These are phyloP conservation scores for Drechslerella coelobrocha DNA, from an alignment of 2,329 filamentous ascomycete genomes.

Conservation along the genomic window DNA sequence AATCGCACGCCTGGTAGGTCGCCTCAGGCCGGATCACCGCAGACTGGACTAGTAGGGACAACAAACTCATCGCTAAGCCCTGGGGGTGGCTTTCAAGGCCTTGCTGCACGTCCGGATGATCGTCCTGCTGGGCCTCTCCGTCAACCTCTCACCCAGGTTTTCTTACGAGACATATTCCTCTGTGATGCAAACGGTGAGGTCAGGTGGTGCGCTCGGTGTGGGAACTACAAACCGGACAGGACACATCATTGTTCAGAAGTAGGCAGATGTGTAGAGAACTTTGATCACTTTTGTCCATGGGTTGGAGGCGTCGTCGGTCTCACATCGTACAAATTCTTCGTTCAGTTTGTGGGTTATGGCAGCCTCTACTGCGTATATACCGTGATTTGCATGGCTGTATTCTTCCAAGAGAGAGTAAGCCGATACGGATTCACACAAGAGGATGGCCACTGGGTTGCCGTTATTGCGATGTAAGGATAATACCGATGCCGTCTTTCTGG, in stretches of 20 bases:
- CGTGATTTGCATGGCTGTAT: constrained; percentile 32
- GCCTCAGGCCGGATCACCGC: constrained; percentile 11
- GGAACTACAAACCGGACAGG: constrained; percentile 85
- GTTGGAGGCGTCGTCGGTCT: constrained; percentile 90
- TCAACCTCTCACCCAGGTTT: constrained; percentile 75
- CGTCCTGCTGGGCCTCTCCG: constrained; percentile 56
- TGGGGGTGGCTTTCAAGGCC: constrained; percentile 17
- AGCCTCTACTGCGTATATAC: constrained; percentile 41
- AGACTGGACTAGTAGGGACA: not conserved
- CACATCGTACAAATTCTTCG: constrained; percentile 60
- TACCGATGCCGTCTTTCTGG: not conserved
- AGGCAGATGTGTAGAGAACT: constrained; percentile 80
- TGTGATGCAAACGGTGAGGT: constrained; percentile 83
- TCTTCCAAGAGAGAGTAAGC: constrained; percentile 34
- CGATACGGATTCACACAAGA: constrained; percentile 25
- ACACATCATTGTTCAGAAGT: constrained; percentile 85
- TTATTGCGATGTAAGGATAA: constrained; percentile 39
- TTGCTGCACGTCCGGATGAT: constrained; percentile 24
- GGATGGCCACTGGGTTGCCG: constrained; percentile 45
- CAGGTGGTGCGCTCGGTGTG: constrained; percentile 82
- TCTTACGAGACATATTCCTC: constrained; percentile 80
- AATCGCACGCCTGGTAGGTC: constrained; percentile 5
- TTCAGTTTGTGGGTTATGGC: constrained; percentile 40
- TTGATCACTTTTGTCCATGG: constrained; percentile 96
- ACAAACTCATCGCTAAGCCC: constrained; percentile 13